Base-by-base conservation (phyloP, 192 early-diverging fungal genomes). In the Linnemannia exigua region DNA sequence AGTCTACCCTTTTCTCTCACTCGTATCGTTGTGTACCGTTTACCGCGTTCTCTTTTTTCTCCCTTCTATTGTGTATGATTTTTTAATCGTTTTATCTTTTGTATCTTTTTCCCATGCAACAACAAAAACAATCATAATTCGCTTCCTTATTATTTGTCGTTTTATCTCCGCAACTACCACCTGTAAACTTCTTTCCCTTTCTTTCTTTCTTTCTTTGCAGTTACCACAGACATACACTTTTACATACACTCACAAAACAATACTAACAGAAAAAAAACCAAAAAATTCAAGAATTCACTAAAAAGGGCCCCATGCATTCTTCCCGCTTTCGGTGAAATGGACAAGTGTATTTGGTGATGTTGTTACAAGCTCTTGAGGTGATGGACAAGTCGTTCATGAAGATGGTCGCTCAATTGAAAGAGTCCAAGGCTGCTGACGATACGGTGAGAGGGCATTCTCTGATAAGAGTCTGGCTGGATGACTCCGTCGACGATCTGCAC, bases 401-500 rank as follows among this genome's bases (percentile, higher is more conserved):
- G 77, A n/a, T 89, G 87, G 19, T 86, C 84, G 78, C 88, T 91
- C 31, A 93, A 63, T 46, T 89, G 73, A 35, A 93, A 92, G 14
- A 93, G 67, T 9, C 93, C 93, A 36, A 89, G 78, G 63, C 77
- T 77, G 20, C 90, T 90, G 28, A 91, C 88, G 20, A 92, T 81
- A 8, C 93, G 91, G 73, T 93, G 91, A 8, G 91, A 76, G 4
- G 92, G 92, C 91, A 92, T 93, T 14, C 89, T 82, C 75, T 93
- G 84, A 77, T 92, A 93, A 3, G 91, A 90, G 0, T 69, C 72
- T 1, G 84, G 75, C 17, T 90, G 70, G 44, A 93, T 91, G 8
- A 79, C 66, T 1, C 93, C 93, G 73, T 88, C 77, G 19, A 87
- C 66, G 16, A 93, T 73, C 67, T 90, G 72, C 9, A 93, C 90